Evolutionary conservation across 2,329 filamentous ascomycete species (phyloP).

Genomic region (Mycogone perniciosa): DNA sequence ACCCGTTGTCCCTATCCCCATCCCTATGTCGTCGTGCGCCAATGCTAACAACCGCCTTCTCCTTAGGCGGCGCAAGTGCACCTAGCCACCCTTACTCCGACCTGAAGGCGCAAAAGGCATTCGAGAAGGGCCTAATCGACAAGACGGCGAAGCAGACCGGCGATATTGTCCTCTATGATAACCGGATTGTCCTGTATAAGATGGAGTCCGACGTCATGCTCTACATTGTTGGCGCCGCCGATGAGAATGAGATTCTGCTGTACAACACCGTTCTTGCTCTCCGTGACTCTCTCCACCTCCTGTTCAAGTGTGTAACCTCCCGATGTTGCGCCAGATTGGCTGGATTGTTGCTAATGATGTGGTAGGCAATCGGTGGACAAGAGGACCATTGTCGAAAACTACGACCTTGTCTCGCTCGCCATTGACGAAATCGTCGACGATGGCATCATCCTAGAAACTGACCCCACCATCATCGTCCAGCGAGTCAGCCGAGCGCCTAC

Average conservation of each 20-base stretch:
- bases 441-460: conserved; percentile 94
- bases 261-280: conserved; percentile 93
- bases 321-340: background rate
- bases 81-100: conserved; percentile 73
- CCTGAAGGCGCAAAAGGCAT: conserved; percentile 88
- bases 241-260: conserved; percentile 95
- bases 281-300: conserved; percentile 79
- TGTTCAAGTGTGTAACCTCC: conserved; percentile 64
- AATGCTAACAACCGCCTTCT: conserved; percentile 27
- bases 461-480: conserved; percentile 88
- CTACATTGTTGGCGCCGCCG: conserved; percentile 83
- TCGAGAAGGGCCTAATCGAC: conserved; percentile 91
- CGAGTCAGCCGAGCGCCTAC: conserved; percentile 87
- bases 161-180: conserved; percentile 97
- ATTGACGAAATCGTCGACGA: conserved; percentile 95
- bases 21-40: conserved; percentile 18
- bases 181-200: conserved; percentile 95
- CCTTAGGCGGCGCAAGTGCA: conserved; percentile 37
- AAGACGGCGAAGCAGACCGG: conserved; percentile 95
- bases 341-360: background rate
- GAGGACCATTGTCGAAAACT: conserved; percentile 96
- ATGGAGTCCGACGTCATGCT: conserved; percentile 94
- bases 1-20: background rate
- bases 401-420: conserved; percentile 87
- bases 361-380: conserved; percentile 92